These are phyloP conservation scores for Colletotrichum melonis DNA, from an alignment of 2,329 filamentous ascomycete genomes.

Conservation along the genomic window DNA sequence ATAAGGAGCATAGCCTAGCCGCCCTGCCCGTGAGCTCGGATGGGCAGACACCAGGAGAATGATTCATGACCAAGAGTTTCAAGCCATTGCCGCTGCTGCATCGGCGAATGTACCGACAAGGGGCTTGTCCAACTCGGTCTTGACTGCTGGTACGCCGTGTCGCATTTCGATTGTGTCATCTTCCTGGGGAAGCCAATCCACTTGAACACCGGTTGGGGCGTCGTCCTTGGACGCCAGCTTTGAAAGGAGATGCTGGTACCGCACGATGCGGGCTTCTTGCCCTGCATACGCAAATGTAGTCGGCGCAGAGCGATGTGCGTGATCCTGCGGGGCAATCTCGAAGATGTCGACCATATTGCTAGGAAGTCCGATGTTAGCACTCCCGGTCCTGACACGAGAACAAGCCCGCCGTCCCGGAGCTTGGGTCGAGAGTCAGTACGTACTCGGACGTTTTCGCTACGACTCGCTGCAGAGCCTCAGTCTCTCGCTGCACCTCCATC, in stretches of 20 bases:
- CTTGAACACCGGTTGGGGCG: slow-evolving; percentile 54
- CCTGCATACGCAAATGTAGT: slow-evolving; percentile 61
- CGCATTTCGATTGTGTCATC: slow-evolving; percentile 61
- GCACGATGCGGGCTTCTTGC: slow-evolving; percentile 66
- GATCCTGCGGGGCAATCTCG: slow-evolving; percentile 68
- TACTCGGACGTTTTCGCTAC: slow-evolving; percentile 75
- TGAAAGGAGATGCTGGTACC: slow-evolving; percentile 71
- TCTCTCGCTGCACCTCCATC: slow-evolving; percentile 72
- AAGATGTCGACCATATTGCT: slow-evolving; percentile 78
- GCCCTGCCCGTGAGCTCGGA: neutral
- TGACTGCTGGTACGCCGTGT: slow-evolving; percentile 50
- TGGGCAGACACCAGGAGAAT: neutral
- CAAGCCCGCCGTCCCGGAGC: slow-evolving; percentile 29
- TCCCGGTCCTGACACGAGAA: slow-evolving; percentile 21
- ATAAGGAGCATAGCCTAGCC: neutral
- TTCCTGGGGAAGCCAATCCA: slow-evolving; percentile 66
- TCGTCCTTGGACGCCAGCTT: slow-evolving; percentile 64
- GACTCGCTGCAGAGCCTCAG: slow-evolving; percentile 72
- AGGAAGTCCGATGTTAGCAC: slow-evolving; percentile 36
- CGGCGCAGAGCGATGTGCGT: slow-evolving; percentile 47
- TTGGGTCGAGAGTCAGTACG: slow-evolving; percentile 38
- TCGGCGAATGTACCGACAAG: slow-evolving; percentile 72
- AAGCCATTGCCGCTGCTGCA: slow-evolving; percentile 64
- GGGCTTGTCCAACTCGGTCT: slow-evolving; percentile 53
- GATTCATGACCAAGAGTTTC: slow-evolving; percentile 24